phyloP scores from a whole-genome alignment of 192 early-diverging fungal genomes.

The Borealophlyctis nickersoniae region DNA sequence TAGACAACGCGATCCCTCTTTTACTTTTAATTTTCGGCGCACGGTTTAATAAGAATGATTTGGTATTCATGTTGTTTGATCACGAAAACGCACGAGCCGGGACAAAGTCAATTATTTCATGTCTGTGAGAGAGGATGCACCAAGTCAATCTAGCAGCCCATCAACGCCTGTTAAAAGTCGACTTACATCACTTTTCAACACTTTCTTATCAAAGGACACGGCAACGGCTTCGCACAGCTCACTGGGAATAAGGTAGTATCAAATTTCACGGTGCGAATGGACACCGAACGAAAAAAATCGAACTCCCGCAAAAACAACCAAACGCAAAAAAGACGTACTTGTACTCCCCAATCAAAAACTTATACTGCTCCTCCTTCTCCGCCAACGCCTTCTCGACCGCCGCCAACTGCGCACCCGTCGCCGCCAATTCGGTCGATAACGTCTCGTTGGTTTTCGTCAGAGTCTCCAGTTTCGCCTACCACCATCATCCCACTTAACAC shows the following conservation, averaged over 20 bases:
- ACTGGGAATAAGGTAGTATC: conserved; percentile 2
- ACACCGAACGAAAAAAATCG: too few relatives aligned
- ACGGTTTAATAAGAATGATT: too few relatives aligned
- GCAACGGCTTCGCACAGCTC: conserved; percentile 35
- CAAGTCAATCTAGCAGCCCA: too few relatives aligned
- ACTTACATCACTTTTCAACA: conserved; percentile 16
- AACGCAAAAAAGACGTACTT: too few relatives aligned
- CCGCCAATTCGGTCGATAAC: conserved; percentile 4
- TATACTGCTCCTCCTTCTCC: conserved; percentile 52
- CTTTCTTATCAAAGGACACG: conserved; percentile 20
- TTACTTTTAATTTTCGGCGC: too few relatives aligned
- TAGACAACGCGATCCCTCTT: too few relatives aligned
- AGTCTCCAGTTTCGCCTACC: conserved; percentile 21
- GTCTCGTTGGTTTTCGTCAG: conserved; percentile 23
- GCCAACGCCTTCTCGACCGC: conserved; percentile 6
- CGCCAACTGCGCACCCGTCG: background rate
- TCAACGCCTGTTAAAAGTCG: background rate
- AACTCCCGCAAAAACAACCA: too few relatives aligned
- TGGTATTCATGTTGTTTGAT: too few relatives aligned
- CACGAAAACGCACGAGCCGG: too few relatives aligned
- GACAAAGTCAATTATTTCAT: too few relatives aligned
- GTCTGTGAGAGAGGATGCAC: too few relatives aligned
- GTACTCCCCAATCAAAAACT: conserved; percentile 49
- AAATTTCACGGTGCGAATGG: background rate
- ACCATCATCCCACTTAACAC: conserved; percentile 5